Base-by-base conservation (phyloP, 306 rosid species). In the Sophora flavescens region DNA sequence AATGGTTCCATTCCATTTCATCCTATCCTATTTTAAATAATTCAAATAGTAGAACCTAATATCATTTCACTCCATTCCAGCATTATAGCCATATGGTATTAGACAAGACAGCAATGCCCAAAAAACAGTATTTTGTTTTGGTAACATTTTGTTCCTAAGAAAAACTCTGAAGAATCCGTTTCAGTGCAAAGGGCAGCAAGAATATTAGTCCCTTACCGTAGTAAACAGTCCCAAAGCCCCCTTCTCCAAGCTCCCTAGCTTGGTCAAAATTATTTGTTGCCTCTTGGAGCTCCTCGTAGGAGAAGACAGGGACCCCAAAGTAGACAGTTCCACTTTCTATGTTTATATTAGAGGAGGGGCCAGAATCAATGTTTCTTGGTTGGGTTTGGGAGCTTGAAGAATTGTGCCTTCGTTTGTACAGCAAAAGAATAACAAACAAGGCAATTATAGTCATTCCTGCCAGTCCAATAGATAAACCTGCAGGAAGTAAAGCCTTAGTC, bases 231-330 rank as follows among this genome's bases (percentile, higher is more conserved):
- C 87, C 84, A 48, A 84, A 84, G 48, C 81, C 81, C 16, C 87
- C 84, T 48, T 83, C 87, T 71, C 97, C 93, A 74, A 91, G 88
- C 62, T 79, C 83, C 56, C 28, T 80, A 7, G 85, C 78, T 32
- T 28, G 41, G 51, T 86, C 83, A 72, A 89, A 91, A 44, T 86
- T 84, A 47, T 87, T 71, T 7, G 97, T 91, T 32, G 92, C 91
- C 45, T 80, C 50, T 72, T 74, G 73, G 4, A 91, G 88, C 39
- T 79, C 76, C 16, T 70, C 75, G 6, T 75, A 64, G 68, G 82
- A 69, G 72, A 83, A 83, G 61, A 83, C 32, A 0, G 79, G 81
- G 47, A 84, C 51, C 15, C 76, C 79, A 48, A 54, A 79, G 76
- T 56, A 69, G 41, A 75, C 38, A 70, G n/a, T 53, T 30, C 84